phyloP scores from a whole-genome alignment of 257 asterid genomes.

The Nicotiana otophora region DNA sequence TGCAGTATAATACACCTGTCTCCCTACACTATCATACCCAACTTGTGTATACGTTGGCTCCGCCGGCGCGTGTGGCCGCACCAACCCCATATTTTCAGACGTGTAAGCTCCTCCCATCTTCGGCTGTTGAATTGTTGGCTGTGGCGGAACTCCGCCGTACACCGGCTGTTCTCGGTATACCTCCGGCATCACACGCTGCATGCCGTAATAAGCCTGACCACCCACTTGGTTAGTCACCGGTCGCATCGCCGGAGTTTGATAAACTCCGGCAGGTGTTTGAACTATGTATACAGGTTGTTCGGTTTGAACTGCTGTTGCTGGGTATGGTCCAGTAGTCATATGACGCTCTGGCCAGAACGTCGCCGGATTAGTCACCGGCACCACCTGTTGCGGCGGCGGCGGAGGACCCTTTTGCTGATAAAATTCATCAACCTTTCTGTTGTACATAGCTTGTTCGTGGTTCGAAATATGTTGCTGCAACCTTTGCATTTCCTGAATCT shows the following conservation, averaged over 20 bases:
- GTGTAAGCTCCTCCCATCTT: constrained; percentile 25
- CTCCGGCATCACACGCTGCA: constrained; percentile 30
- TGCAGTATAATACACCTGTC: constrained; percentile 29
- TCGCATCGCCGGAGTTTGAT: constrained; percentile 16
- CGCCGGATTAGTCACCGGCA: constrained; percentile 10
- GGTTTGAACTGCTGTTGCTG: constrained; percentile 1
- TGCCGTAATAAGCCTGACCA: constrained; percentile 30
- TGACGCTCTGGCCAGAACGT: constrained; percentile 16
- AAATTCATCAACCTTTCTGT: not conserved
- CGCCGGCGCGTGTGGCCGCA: constrained; percentile 1
- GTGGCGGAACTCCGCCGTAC: constrained; percentile 22
- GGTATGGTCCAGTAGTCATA: constrained; percentile 18
- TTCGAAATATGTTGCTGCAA: constrained; percentile 21
- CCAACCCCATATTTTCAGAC: constrained; percentile 18
- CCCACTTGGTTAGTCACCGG: constrained; percentile 26
- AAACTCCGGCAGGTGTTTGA: constrained; percentile 15
- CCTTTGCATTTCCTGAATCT: constrained; percentile 31
- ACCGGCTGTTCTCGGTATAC: constrained; percentile 34
- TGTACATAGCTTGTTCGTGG: constrained; percentile 27
- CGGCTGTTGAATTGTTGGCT: constrained; percentile 18
- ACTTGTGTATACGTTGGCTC: constrained; percentile 29
- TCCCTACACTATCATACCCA: constrained; percentile 27
- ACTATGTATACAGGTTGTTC: constrained; percentile 24
- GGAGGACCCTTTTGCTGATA: constrained; percentile 18
- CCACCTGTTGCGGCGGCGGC: constrained; percentile 4